Percentiles rank a stretch among this genome's conserved stretches.
Evolutionary conservation across 352 stramenopile genomes (phyloP).

Genomic region (Phytopythium aichiense): DNA sequence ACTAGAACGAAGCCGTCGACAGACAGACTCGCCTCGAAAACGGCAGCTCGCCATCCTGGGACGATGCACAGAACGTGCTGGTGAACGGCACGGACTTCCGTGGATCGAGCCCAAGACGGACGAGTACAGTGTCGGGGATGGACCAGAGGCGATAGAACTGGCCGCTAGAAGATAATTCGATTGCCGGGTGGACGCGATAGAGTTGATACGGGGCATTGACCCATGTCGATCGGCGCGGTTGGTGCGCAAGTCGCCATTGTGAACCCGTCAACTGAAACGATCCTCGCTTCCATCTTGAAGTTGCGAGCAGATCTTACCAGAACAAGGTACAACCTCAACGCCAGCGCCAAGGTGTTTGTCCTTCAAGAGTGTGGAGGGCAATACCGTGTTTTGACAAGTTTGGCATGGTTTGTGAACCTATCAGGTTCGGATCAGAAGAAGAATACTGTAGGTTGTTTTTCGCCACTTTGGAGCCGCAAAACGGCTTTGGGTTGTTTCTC

Average conservation of each 20-base stretch:
- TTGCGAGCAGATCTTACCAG: background rate
- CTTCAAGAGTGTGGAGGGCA: too few species aligned
- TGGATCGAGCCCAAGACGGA: too few species aligned
- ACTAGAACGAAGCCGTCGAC: background rate
- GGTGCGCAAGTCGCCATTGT: background rate
- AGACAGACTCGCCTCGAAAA: background rate
- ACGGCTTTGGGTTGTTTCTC: background rate
- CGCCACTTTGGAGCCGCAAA: background rate
- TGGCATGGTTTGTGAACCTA: background rate
- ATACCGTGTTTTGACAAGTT: background rate
- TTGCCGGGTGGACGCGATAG: background rate
- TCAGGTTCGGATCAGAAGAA: too few species aligned
- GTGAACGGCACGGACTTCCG: too few species aligned
- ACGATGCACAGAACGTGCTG: background rate
- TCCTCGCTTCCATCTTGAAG: background rate
- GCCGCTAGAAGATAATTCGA: background rate
- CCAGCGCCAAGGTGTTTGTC: too few species aligned
- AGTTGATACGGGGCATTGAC: background rate
- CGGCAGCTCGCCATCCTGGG: background rate
- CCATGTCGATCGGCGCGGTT: background rate
- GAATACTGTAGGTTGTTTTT: background rate
- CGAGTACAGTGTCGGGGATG: too few species aligned
- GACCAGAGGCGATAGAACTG: background rate
- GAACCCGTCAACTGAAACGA: conserved; percentile 1
- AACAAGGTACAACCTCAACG: background rate